These are phyloP conservation scores for Exserohilum rostratum DNA, from an alignment of 2,329 filamentous ascomycete species.

Conservation along the genomic window DNA sequence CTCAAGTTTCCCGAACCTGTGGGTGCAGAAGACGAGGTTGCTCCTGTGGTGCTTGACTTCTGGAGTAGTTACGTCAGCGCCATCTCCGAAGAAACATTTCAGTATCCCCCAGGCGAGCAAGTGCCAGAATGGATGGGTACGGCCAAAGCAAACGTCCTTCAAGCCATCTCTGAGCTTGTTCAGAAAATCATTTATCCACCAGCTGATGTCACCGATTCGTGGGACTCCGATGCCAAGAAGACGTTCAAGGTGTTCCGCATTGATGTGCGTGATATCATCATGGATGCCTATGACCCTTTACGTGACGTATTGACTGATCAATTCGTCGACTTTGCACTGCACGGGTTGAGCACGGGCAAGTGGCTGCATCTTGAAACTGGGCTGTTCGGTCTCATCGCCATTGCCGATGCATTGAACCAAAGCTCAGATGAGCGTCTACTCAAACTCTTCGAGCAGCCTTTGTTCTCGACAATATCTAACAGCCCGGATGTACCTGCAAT, in stretches of 20 bases:
- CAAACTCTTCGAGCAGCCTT: constrained; percentile 68
- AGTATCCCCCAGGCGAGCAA: constrained; percentile 44
- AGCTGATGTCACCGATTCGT: constrained; percentile 62
- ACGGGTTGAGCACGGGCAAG: constrained; percentile 48
- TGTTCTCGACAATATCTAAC: constrained; percentile 57
- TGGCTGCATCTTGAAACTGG: constrained; percentile 61
- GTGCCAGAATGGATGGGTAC: constrained; percentile 61
- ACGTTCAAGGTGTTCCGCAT: constrained; percentile 75
- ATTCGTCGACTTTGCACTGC: constrained; percentile 53
- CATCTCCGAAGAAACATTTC: constrained; percentile 60
- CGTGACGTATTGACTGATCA: constrained; percentile 54
- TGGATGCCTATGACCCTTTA: constrained; percentile 69
- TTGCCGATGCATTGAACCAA: constrained; percentile 70
- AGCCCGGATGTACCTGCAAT: constrained; percentile 62
- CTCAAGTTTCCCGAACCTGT: constrained; percentile 70
- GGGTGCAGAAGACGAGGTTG: constrained; percentile 75
- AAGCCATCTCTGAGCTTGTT: constrained; percentile 70
- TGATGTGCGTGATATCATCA: constrained; percentile 79
- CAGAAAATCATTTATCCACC: constrained; percentile 73
- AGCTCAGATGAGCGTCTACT: constrained; percentile 64
- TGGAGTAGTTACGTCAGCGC: constrained; percentile 79
- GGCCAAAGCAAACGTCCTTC: constrained; percentile 65
- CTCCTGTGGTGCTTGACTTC: constrained; percentile 76
- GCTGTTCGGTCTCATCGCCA: constrained; percentile 67
- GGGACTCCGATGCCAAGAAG: constrained; percentile 72